phyloP scores from a whole-genome alignment of 2,329 filamentous ascomycete species.

The Arthrobotrys musiformis region DNA sequence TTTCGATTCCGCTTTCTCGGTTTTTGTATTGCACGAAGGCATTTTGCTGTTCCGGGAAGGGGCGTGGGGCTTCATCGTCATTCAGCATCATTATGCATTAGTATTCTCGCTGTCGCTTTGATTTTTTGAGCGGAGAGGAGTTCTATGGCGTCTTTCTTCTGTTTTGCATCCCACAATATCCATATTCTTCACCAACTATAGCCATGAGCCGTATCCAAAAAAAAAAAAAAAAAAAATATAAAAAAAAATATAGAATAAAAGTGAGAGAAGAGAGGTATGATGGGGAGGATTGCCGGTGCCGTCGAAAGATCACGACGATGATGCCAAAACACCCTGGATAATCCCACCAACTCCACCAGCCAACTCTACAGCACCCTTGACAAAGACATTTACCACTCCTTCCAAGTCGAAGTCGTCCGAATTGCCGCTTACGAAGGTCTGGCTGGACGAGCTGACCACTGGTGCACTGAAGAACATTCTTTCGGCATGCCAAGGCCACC shows the following conservation, averaged over 20 bases:
- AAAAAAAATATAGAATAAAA: slow-evolving; percentile 1
- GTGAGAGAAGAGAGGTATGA: no score
- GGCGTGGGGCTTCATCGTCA: neutral
- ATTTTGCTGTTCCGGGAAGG: neutral
- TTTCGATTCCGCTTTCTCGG: neutral
- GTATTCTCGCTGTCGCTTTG: neutral
- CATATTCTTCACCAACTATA: slow-evolving; percentile 14
- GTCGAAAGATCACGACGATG: neutral
- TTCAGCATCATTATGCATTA: slow-evolving; percentile 3
- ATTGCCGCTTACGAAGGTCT: neutral
- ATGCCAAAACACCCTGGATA: slow-evolving; percentile 10
- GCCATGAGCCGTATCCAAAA: neutral
- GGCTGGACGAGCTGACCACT: neutral
- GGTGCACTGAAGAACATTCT: slow-evolving; percentile 22
- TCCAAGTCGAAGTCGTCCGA: slow-evolving; percentile 47
- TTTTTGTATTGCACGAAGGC: neutral
- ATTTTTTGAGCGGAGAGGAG: neutral
- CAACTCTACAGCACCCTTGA: slow-evolving; percentile 51
- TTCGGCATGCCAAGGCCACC: slow-evolving; percentile 46
- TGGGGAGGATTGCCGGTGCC: no score
- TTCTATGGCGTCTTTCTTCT: slow-evolving; percentile 4
- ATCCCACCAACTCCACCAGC: slow-evolving; percentile 44
- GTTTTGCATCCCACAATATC: neutral
- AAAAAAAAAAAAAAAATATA: neutral
- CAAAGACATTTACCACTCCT: slow-evolving; percentile 42